phyloP scores from a whole-genome alignment of 2,329 filamentous ascomycete species.

The Exophiala viscosa region DNA sequence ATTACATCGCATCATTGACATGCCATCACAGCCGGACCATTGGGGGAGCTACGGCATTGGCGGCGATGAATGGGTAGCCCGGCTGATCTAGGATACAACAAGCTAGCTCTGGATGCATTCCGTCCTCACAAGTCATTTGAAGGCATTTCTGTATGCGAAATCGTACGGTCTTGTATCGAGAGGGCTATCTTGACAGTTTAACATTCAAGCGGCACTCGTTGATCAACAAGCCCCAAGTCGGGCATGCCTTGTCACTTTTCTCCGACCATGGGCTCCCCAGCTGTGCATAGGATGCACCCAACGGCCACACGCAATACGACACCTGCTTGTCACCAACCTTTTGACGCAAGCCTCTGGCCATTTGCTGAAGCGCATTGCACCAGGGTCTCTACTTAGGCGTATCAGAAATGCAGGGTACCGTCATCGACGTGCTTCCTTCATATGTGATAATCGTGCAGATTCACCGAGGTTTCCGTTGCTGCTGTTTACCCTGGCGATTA shows the following conservation, averaged over 20 bases:
- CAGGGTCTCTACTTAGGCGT: slow-evolving; percentile 2
- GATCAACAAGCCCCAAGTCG: slow-evolving; percentile 3
- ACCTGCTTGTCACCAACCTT: slow-evolving; percentile 2
- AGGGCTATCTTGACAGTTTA: background rate
- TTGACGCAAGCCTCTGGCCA: background rate
- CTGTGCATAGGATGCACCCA: slow-evolving; percentile 13
- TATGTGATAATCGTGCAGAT: background rate
- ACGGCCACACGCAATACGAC: slow-evolving; percentile 5
- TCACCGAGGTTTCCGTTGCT: slow-evolving; percentile 7
- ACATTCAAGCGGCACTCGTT: slow-evolving; percentile 2
- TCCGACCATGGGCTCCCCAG: slow-evolving; percentile 22
- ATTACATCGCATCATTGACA: slow-evolving; percentile 21
- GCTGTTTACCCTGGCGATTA: slow-evolving; percentile 14
- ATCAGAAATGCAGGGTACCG: slow-evolving; percentile 9
- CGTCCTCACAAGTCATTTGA: slow-evolving; percentile 16
- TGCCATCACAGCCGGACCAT: slow-evolving; percentile 9
- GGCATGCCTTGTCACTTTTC: slow-evolving; percentile 15
- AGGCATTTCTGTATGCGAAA: background rate
- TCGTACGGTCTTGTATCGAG: slow-evolving; percentile 14
- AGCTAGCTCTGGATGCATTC: slow-evolving; percentile 5
- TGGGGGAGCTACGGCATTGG: slow-evolving; percentile 14
- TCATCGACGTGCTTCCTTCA: slow-evolving; percentile 11
- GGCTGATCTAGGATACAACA: slow-evolving; percentile 18
- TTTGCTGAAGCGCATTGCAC: slow-evolving; percentile 4
- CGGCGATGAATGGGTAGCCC: slow-evolving; percentile 13